These are phyloP conservation scores for Niveomyces coronatus DNA, from an alignment of 2,329 filamentous ascomycete species.

Conservation along the genomic window DNA sequence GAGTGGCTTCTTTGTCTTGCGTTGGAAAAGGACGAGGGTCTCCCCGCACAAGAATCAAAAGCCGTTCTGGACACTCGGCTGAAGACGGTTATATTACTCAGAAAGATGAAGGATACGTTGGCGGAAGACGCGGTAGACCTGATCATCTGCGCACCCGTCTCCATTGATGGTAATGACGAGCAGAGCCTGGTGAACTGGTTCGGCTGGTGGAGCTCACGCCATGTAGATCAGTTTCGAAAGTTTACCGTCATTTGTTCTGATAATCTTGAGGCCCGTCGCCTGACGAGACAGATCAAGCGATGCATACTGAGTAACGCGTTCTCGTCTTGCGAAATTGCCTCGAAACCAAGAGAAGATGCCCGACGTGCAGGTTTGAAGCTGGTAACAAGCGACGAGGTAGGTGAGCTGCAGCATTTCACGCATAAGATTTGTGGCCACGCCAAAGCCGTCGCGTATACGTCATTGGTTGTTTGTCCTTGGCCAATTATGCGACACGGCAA, in stretches of 20 bases:
- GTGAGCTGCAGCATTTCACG: neutral
- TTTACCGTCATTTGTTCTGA: conserved; percentile 46
- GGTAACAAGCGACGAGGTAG: conserved; percentile 1
- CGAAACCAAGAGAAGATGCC: neutral
- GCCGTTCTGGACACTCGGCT: neutral
- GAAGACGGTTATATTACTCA: conserved; percentile 6
- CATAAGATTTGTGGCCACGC: neutral
- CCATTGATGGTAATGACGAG: conserved; percentile 48
- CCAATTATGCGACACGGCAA: neutral
- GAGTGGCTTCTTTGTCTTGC: conserved; percentile 21
- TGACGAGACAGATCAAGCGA: conserved; percentile 16
- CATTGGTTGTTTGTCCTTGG: conserved; percentile 5
- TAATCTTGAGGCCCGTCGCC: conserved; percentile 11
- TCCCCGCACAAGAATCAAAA: neutral
- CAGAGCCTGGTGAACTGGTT: conserved; percentile 55
- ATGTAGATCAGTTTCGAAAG: conserved; percentile 40
- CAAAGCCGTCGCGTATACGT: neutral
- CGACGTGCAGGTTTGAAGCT: neutral
- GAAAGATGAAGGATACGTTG: neutral
- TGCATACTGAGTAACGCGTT: conserved; percentile 7
- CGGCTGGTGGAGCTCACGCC: conserved; percentile 43
- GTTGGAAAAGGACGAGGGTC: conserved; percentile 12
- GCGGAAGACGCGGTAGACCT: conserved; percentile 14
- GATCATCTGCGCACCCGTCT: conserved; percentile 35
- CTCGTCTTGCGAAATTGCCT: neutral